Base-by-base conservation (phyloP, 139 green algal species). In the Ulvella scutata region DNA sequence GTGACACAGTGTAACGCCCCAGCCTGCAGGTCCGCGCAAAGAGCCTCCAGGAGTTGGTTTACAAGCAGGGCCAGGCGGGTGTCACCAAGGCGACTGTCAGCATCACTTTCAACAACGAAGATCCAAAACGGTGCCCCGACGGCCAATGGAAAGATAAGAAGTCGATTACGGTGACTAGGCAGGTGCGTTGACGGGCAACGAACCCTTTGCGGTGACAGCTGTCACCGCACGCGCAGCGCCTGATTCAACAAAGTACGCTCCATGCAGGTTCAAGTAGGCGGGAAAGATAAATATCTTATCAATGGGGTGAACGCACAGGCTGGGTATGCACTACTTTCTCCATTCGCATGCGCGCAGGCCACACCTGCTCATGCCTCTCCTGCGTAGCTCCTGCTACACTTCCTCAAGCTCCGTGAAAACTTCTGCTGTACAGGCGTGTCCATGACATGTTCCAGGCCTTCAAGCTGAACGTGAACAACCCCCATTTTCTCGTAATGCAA, bases 401-500 rank as follows among this genome's bases (percentile, higher is more conserved):
- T n/a, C 36, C 40, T 62, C 36, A 59, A 38, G 67, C 37, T 29
- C 17, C 13, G 7, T 75, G 37, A 62, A 29, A 26, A 74, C 9
- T 13, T 17, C 13, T 75, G 67, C 37, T 37, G 3, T 87, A 83
- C 86, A 95, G 88, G 31, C 88, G 91, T 2, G 93, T 99, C 26
- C 89, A 96, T 62, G 95, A 97, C 79, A 82, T 99, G 39, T 99
- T 99, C 82, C 95, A 98, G 80, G 96, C 89, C 4, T 93, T 99
- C 82, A 90, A 97, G 88, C 86, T 99, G 26, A 99, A 99, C 77
- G 92, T 99, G 40, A 99, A 99, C 91, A 98, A 99, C 81, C 95
- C 95, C 20, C 96, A 98, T 84, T 99, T 99, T 83, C 87, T 99
- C 74, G 99, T 99, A 86, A 99, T 99, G 95, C 95, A 99, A 88